phyloP scores from a whole-genome alignment of 176 grass and related monocot species.

The Oryza coarctata region DNA sequence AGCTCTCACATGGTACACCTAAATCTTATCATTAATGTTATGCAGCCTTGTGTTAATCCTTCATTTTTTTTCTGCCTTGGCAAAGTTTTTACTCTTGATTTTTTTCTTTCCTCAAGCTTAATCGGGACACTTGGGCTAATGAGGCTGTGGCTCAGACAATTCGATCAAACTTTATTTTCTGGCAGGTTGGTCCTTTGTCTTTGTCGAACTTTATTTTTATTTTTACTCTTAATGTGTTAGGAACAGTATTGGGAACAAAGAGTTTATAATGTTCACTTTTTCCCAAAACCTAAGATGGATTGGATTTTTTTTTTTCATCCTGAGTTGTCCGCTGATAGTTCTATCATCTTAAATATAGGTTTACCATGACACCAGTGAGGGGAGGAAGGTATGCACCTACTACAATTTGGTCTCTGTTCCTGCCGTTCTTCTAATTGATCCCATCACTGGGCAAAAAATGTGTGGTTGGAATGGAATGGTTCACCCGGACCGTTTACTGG shows the following conservation, averaged over 20 bases:
- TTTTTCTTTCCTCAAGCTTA: constrained; percentile 56
- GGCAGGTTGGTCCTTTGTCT: constrained; percentile 67
- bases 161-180: constrained; percentile 95
- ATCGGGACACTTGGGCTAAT: constrained; percentile 96
- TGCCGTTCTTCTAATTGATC: constrained; percentile 81
- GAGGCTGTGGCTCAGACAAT: constrained; percentile 84
- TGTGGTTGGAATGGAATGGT: constrained; percentile 88
- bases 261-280: not conserved
- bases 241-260: not conserved
- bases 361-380: constrained; percentile 76
- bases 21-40: not conserved
- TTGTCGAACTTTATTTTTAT: not conserved
- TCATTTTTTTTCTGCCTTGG: constrained; percentile 28
- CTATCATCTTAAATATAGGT: constrained; percentile 48
- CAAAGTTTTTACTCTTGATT: constrained; percentile 24
- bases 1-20: constrained; percentile 88
- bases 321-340: constrained; percentile 6
- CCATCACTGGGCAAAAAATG: constrained; percentile 96
- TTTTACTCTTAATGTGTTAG: not conserved
- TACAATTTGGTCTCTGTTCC: constrained; percentile 80
- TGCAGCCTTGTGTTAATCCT: constrained; percentile 1
- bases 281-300: not conserved
- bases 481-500: constrained; percentile 80
- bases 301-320: not conserved
- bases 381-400: constrained; percentile 93